A percentile compares a stretch with the other conserved stretches of the same genome.
These are phyloP conservation scores for Ustilago loliicola DNA, from an alignment of 1,284 basidiomycete species.

Conservation along the genomic window DNA sequence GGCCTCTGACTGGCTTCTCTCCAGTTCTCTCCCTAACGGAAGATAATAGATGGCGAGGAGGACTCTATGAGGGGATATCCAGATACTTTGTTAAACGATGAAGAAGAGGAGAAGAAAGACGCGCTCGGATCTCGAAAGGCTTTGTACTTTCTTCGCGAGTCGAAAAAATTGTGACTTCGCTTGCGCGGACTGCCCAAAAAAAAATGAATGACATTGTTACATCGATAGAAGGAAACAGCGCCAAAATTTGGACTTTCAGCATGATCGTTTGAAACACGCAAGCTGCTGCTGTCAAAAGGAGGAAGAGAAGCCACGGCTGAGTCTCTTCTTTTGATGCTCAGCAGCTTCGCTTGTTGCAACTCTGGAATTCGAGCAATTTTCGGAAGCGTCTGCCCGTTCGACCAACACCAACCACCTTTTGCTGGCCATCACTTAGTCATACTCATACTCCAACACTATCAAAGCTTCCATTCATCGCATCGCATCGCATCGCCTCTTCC, in stretches of 20 bases:
- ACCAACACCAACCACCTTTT: neutral
- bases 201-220: neutral
- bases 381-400: conserved; percentile 2
- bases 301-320: conserved; percentile 2
- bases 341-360: neutral
- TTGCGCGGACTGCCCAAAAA: neutral
- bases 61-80: conserved; percentile 59
- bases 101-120: conserved; percentile 38
- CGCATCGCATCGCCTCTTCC: neutral
- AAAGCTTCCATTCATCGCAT: neutral
- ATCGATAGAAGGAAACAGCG: neutral
- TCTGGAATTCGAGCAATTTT: conserved; percentile 2
- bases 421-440: neutral
- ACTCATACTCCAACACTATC: neutral
- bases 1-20: conserved; percentile 39
- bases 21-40: conserved; percentile 54
- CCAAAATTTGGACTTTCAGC: neutral
- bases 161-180: neutral
- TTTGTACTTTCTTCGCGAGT: neutral
- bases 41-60: conserved; percentile 56
- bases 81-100: conserved; percentile 59
- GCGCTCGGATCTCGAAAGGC: neutral
- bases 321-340: neutral
- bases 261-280: neutral
- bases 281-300: neutral